These are phyloP conservation scores for Penicillium sp. DNA, from an alignment of 2,329 filamentous ascomycete genomes.

Conservation along the genomic window DNA sequence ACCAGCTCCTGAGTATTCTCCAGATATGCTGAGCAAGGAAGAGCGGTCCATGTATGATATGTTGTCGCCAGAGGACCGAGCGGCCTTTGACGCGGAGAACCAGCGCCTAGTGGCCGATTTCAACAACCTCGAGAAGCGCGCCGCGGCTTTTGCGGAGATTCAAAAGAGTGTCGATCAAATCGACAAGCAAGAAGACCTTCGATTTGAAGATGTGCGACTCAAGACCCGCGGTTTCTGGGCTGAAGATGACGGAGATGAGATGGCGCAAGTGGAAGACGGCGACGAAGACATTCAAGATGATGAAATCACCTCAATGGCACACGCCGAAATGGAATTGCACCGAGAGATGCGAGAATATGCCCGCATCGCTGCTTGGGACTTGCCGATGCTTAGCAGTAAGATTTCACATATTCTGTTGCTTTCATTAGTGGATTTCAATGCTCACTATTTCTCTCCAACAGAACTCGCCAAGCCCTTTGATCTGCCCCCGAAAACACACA, in stretches of 20 bases:
- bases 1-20: constrained; percentile 32
- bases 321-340: constrained; percentile 81
- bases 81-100: constrained; percentile 33
- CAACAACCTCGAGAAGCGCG: constrained; percentile 30
- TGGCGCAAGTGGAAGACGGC: constrained; percentile 44
- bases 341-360: constrained; percentile 85
- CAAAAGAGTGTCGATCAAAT: constrained; percentile 28
- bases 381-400: constrained; percentile 84
- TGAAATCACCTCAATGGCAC: constrained; percentile 75
- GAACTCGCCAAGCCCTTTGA: constrained; percentile 80
- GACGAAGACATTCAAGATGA: constrained; percentile 61
- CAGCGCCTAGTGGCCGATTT: constrained; percentile 33
- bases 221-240: constrained; percentile 38
- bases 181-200: constrained; percentile 26
- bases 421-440: background rate
- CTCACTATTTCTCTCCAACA: constrained; percentile 33
- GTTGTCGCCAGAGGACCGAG: constrained; percentile 33
- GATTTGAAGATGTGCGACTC: constrained; percentile 23
- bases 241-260: constrained; percentile 42
- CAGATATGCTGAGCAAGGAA: constrained; percentile 28
- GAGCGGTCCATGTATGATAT: constrained; percentile 36
- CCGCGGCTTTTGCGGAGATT: constrained; percentile 26
- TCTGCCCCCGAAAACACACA: constrained; percentile 56
- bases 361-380: constrained; percentile 85
- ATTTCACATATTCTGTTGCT: background rate